phyloP scores from a whole-genome alignment of 805 yeast species.

The Cyberlindnera galapagoensis region DNA sequence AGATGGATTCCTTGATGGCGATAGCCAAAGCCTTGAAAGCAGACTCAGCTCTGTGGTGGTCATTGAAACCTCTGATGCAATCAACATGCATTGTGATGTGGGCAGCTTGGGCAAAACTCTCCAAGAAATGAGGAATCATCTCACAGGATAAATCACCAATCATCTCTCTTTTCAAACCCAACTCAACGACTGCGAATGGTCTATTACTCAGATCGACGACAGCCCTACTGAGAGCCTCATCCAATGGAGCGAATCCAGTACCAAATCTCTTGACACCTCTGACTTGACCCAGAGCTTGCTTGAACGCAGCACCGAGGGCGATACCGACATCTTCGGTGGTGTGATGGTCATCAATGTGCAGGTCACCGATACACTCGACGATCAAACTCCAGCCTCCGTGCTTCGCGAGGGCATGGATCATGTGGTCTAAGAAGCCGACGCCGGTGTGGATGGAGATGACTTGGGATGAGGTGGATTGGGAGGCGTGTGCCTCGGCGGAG shows the following conservation, averaged over 20 bases:
- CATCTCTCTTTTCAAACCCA: conserved; percentile 87
- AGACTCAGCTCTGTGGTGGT: conserved; percentile 93
- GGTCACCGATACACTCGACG: conserved; percentile 87
- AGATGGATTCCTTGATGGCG: conserved; percentile 81
- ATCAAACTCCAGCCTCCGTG: conserved; percentile 94
- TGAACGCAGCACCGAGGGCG: conserved; percentile 85
- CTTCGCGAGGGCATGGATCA: conserved; percentile 95
- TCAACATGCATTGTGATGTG: conserved; percentile 91
- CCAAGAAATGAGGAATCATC: conserved; percentile 97
- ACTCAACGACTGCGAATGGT: conserved; percentile 84
- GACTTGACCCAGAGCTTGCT: conserved; percentile 82
- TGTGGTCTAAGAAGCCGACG: conserved; percentile 92
- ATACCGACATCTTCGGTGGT: conserved; percentile 94
- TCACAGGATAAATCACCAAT: conserved; percentile 90
- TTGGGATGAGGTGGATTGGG: conserved; percentile 67
- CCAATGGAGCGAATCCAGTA: conserved; percentile 88
- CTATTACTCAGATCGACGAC: conserved; percentile 94
- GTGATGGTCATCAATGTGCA: conserved; percentile 96
- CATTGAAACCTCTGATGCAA: conserved; percentile 87
- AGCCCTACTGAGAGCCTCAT: conserved; percentile 91
- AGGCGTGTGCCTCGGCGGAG: conserved; percentile 44
- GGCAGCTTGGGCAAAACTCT: conserved; percentile 90
- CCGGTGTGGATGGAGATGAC: conserved; percentile 81
- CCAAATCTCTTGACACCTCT: conserved; percentile 93
- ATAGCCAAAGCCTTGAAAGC: conserved; percentile 96